Base-by-base conservation (phyloP, 2,329 filamentous ascomycete species). In the Ceratocystis diversiconidia region DNA sequence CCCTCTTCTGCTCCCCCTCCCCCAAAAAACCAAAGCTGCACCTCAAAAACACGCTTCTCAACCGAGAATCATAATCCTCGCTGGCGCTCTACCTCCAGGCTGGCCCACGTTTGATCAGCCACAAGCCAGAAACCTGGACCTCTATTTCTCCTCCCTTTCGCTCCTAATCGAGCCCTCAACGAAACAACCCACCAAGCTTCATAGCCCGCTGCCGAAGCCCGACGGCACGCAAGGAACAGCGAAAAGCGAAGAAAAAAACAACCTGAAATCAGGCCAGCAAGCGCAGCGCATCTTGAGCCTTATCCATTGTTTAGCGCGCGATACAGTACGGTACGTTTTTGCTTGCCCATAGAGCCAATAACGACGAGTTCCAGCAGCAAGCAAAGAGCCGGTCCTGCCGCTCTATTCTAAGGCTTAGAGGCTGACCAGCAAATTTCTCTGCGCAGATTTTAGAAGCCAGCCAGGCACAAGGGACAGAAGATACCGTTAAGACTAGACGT, bases 351-450 rank as follows among this genome's bases (percentile, higher is more conserved):
- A 30, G 28, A 7, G 17, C 15, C 55, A 30, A 12, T 8, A 59
- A 12, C 28, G 19, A 28, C 8, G 28, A 59, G 55, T 59, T 59
- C 55, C 55, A 59, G 10, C 17, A 17, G 52, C 28, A 17, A 59
- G 25, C 8, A 41, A n/a, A 19, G 30, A 36, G 17, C 55, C 55
- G 55, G 55, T 10, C n/a, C 55, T 59, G 55, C 55, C 52, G 52
- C 52, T 25, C 8, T 59, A 17, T 36, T 7, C 55, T 25, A 57
- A 30, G 52, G 17, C 55, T 7, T n/a, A 19, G 28, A 59, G 12
- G 55, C 55, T 59, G 55, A 59, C 55, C n/a, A 59, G 55, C 5
- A 59, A 59, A 59, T 32, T 59, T 59, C 55, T 59, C 55, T 28
- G 55, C 55, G 32, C 55, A 59, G 55, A 36, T 17, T 59, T 36